Evolutionary conservation across 2,329 filamentous ascomycete genomes (phyloP).

Genomic region (Pseudopithomyces maydicus): DNA sequence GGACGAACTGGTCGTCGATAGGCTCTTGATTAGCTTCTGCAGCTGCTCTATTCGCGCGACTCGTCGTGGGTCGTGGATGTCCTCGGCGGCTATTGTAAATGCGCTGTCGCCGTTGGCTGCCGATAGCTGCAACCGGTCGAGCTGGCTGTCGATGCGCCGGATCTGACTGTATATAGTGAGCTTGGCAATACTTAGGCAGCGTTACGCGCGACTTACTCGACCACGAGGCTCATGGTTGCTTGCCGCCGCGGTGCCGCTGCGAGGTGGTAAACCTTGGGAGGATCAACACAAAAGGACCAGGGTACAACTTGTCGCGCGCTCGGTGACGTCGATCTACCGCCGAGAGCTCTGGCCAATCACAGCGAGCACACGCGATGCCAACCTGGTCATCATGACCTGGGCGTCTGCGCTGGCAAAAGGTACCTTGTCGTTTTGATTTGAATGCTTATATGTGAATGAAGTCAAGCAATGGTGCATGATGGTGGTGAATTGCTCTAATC

Average conservation of each 20-base stretch:
- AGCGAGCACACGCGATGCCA: neutral
- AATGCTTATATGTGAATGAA: too few relatives aligned
- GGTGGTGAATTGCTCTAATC: too few relatives aligned
- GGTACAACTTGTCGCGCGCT: neutral
- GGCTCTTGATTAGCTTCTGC: conserved; percentile 69
- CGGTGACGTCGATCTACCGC: conserved; percentile 16
- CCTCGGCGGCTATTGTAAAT: conserved; percentile 37
- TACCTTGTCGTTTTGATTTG: too few relatives aligned
- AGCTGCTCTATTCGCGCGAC: conserved; percentile 62
- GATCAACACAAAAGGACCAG: conserved; percentile 3
- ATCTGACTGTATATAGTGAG: conserved; percentile 54
- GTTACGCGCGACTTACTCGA: conserved; percentile 39
- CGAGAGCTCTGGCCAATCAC: conserved; percentile 13
- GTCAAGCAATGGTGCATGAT: too few relatives aligned
- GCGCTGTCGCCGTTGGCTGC: conserved; percentile 21
- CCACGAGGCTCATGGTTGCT: conserved; percentile 47
- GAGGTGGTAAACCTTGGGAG: neutral
- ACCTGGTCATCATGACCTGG: neutral
- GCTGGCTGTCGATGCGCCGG: conserved; percentile 61
- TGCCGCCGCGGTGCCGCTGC: conserved; percentile 20
- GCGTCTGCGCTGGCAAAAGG: neutral
- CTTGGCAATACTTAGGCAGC: neutral
- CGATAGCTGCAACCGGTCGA: conserved; percentile 62
- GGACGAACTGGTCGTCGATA: conserved; percentile 72
- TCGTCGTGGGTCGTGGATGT: conserved; percentile 45